Conservation (phyloP, 805 yeast species). For the Yarrowia sp. region DNA sequence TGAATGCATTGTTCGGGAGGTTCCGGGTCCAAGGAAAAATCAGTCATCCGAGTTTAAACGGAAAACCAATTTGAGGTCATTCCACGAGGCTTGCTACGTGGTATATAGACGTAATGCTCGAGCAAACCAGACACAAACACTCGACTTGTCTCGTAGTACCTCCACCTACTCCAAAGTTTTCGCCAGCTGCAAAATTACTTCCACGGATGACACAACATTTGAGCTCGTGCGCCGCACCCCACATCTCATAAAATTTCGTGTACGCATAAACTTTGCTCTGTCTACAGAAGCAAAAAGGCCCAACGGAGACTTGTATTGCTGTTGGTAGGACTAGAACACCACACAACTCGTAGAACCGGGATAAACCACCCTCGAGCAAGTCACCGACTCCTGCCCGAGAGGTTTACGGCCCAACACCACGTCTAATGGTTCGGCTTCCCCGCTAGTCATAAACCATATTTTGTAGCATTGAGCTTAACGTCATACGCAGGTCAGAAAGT, state of each 20-base stretch:
- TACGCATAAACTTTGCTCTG: constrained; percentile 8
- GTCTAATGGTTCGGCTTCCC: constrained; percentile 1
- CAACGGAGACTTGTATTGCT: not conserved
- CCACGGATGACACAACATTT: not conserved
- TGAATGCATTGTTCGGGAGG: constrained; percentile 12
- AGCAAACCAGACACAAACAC: too few species aligned
- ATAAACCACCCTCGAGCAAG: too few species aligned
- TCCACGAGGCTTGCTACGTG: too few species aligned
- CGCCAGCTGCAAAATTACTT: not conserved
- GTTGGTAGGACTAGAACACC: not conserved
- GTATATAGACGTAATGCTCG: not conserved
- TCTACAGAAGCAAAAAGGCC: not conserved
- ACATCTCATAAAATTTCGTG: constrained; percentile 24
- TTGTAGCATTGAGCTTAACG: not conserved
- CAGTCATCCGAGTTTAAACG: constrained; percentile 26
- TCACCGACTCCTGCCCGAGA: not conserved
- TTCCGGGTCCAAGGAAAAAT: not conserved
- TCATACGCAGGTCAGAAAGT: constrained; percentile 19
- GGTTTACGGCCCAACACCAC: not conserved
- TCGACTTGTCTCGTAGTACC: too few species aligned
- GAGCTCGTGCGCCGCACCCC: constrained; percentile 24
- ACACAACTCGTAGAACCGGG: too few species aligned
- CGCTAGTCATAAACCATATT: constrained; percentile 11
- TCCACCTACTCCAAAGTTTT: not conserved
- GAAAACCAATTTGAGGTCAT: not conserved